Conservation (phyloP, 179 eudicot genomes). For the Heliamphora pulchella region DNA sequence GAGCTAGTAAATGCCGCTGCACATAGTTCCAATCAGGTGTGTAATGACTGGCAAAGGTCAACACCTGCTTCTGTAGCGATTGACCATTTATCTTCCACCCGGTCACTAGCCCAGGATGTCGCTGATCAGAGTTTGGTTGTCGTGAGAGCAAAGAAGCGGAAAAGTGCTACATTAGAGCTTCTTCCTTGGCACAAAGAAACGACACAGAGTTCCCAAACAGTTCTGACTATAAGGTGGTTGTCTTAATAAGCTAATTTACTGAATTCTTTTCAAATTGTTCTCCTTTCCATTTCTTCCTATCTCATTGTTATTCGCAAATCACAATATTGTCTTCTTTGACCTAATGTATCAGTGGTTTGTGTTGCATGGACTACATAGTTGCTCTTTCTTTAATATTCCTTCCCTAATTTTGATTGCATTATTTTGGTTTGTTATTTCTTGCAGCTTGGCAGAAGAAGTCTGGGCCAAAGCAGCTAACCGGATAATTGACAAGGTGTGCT, state of each 20-base stretch:
- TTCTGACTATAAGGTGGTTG: constrained; percentile 48
- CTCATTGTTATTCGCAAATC: not conserved
- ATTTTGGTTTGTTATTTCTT: constrained; percentile 18
- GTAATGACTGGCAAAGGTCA: constrained; percentile 27
- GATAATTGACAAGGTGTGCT: constrained; percentile 59
- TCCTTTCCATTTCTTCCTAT: not conserved
- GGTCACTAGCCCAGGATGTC: constrained; percentile 26
- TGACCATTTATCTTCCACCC: constrained; percentile 31
- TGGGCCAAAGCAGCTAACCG: constrained; percentile 67
- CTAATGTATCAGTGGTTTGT: not conserved
- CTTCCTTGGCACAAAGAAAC: constrained; percentile 71
- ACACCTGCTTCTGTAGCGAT: constrained; percentile 19
- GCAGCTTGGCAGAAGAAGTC: constrained; percentile 64
- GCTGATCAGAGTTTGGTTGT: constrained; percentile 27
- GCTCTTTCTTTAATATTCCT: not conserved
- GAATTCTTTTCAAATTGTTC: not conserved
- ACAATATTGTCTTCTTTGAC: not conserved
- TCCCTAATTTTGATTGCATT: not conserved
- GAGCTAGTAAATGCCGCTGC: constrained; percentile 33
- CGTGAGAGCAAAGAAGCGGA: constrained; percentile 59
- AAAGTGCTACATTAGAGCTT: constrained; percentile 43
- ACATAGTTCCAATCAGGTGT: constrained; percentile 29
- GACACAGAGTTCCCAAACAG: constrained; percentile 34
- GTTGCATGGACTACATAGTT: not conserved
- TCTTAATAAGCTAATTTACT: not conserved